Conservation (phyloP, 2,329 filamentous ascomycete species). For the Rhynchosporium agropyri region DNA sequence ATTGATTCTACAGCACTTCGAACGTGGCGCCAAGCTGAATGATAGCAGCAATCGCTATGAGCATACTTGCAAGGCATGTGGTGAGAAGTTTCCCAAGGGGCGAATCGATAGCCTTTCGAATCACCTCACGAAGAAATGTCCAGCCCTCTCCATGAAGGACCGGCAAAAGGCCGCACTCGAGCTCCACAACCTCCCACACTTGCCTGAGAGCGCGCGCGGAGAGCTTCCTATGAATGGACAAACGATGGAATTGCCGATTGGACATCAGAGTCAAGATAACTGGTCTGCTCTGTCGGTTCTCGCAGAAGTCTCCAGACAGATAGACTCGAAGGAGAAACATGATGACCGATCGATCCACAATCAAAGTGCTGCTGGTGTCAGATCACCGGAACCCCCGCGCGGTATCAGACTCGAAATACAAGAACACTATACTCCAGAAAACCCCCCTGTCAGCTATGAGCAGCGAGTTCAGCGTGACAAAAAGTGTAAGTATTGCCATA, state of each 20-base stretch:
- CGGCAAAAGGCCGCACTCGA: conserved; percentile 74
- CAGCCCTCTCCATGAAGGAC: conserved; percentile 73
- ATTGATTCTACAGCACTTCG: conserved; percentile 85
- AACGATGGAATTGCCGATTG: conserved; percentile 47
- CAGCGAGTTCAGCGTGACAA: conserved; percentile 43
- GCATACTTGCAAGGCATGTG: conserved; percentile 86
- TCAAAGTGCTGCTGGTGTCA: conserved; percentile 44
- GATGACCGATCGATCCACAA: conserved; percentile 54
- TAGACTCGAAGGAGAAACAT: conserved; percentile 66
- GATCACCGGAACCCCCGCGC: conserved; percentile 32
- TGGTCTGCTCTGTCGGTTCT: conserved; percentile 85
- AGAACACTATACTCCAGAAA: conserved; percentile 61
- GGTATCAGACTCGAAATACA: conserved; percentile 53
- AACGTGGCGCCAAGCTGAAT: conserved; percentile 80
- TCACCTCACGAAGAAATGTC: conserved; percentile 86
- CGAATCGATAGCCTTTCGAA: conserved; percentile 79
- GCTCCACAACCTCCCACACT: conserved; percentile 68
- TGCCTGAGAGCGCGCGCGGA: conserved; percentile 44
- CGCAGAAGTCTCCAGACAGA: conserved; percentile 82
- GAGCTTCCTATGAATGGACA: conserved; percentile 44
- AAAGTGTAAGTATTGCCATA: conserved; percentile 44
- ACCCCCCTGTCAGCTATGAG: conserved; percentile 56
- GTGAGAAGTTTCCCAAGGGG: conserved; percentile 87
- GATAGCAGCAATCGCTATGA: conserved; percentile 91
- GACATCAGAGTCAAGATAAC: conserved; percentile 50